These are phyloP conservation scores for Stemphylium lycopersici DNA, from an alignment of 2,329 filamentous ascomycete species.

Conservation along the genomic window DNA sequence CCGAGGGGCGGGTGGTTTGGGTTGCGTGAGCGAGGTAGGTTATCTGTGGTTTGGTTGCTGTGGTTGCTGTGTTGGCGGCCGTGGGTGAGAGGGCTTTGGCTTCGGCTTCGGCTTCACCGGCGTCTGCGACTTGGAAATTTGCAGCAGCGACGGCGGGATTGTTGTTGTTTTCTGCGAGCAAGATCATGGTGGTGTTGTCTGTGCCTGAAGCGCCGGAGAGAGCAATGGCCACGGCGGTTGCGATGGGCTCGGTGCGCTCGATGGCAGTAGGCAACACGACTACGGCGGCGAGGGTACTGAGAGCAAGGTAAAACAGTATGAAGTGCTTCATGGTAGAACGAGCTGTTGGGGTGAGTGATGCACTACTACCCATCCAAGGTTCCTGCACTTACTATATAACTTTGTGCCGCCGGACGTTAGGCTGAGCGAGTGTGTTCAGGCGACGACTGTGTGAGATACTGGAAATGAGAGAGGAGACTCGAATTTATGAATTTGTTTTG, in stretches of 20 bases:
- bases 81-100: neutral
- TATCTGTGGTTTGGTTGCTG: neutral
- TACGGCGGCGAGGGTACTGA: neutral
- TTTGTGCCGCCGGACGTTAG: too few species aligned
- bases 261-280: neutral
- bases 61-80: neutral
- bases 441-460: too few species aligned
- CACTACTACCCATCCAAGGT: too few species aligned
- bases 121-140: neutral
- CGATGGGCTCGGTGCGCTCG: neutral
- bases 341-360: neutral
- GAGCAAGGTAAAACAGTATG: neutral
- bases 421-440: too few species aligned
- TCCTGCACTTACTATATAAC: too few species aligned
- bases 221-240: neutral
- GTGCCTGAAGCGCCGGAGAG: neutral
- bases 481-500: too few species aligned
- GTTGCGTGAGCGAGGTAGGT: neutral
- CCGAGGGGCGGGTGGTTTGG: neutral
- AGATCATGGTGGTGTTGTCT: neutral
- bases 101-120: neutral
- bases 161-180: neutral
- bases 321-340: slow-evolving; percentile 8
- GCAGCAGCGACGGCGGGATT: neutral
- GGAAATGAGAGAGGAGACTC: too few species aligned